Evolutionary conservation across 106 monocot species (phyloP), one percentile per base, ranked within the genome.

Genomic region (Dioscorea zingiberensis): DNA sequence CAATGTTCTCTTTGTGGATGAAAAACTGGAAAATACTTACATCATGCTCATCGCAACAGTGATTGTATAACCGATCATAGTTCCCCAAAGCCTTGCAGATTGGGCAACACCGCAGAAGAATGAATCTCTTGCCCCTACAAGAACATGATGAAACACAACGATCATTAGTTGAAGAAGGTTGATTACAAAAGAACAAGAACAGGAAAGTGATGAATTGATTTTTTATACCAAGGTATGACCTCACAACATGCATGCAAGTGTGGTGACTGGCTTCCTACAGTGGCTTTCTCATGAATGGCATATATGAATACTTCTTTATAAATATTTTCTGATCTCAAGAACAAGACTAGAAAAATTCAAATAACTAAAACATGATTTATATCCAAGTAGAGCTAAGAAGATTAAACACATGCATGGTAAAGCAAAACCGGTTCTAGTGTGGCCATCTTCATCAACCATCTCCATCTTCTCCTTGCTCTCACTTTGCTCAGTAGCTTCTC

Each of bases 31-130:
- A 38, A 15, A 47, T 58, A 78, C 89, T 53, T 63, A 86, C 85
- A 83, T 80, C 85, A 91, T 78, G 70, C 91, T 91, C 32, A 69
- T 73, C 21, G 69, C 73, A 12, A 83, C 83, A 21, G 91, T 86
- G 30, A 91, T 78, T 23, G 82, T 84, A 73, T 91, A 91, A 63
- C 86, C 91, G 0, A 91, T 81, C 78, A 86, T 64, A 24, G 83
- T 81, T 14, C 91, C 91, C 86, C 83, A 91, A 2, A 91, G 62
- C 25, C 76, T 86, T 3, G 78, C 76, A 54, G 81, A 75, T 56
- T 91, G 91, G 0, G 86, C 86, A 57, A 86, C 25, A 17, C 75
- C 86, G 65, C 91, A 91, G 64, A 91, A 70, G 72, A 78, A 76
- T 47, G 86, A 83, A 67, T 91, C 73, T 67, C 54, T 76, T 0